Base-by-base conservation (phyloP, 2,329 filamentous ascomycete species). In the Aspergillus pseudoterreus region DNA sequence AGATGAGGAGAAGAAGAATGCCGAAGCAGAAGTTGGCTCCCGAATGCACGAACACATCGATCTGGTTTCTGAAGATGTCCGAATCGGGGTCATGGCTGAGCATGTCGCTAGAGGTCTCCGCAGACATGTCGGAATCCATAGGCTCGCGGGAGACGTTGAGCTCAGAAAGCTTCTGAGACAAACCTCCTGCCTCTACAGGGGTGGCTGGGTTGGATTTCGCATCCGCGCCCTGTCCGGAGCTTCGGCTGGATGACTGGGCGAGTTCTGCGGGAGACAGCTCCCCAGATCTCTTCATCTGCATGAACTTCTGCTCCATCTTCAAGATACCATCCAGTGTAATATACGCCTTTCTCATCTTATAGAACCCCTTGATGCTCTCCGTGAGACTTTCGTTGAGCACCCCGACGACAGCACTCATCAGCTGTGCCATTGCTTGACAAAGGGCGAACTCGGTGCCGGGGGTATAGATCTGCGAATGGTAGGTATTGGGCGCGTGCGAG, bases 381-480 rank as follows among this genome's bases (percentile, higher is more conserved):
- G 92, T 92, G 62, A 97, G 73, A 66, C 89, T 96, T 75, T 97
- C 94, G 59, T 95, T 95, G 61, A 97, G 75, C 14, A 97, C 89
- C 0, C 85, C 90, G 0, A 96, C 85, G 1, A 99, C 86, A 0
- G 92, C 92, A 51, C 83, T 82, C 87, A 96, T 95, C 56, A 96
- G 78, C 70, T 96, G 90, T 2, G 90, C 83, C 74, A 96, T 85
- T 4, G 91, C 89, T 53, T 90, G 83, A 54, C 90, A 88, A 4
- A 97, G 77, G 2, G 89, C 84, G 67, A 88, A 97, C 73, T 99
- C 92, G 4, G 87, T 88, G 2, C 94, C 94, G 0, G 88, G 80
- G 0, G 88, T 84, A 62, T 96, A 96, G 21, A 95, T 84, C 44
- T 74, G 72, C 53, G 78, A 85, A 55, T 71, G 78, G 61, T 78